phyloP scores from a whole-genome alignment of 345 rosid genomes.

The Raphanus sativus region DNA sequence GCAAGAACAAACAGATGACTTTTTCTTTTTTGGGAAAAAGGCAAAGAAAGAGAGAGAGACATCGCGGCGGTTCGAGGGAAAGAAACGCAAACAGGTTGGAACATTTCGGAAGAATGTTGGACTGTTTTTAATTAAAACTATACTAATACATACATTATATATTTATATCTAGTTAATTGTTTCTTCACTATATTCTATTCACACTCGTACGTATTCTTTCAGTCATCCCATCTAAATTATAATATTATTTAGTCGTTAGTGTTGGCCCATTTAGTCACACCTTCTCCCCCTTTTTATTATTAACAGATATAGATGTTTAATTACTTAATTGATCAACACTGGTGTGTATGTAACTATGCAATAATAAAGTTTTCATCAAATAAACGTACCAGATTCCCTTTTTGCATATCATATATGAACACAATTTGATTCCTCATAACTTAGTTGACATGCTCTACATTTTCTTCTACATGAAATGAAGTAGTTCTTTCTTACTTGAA shows the following conservation, averaged over 20 bases:
- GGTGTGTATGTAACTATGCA: neutral
- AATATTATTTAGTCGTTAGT: neutral
- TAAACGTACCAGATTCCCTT: neutral
- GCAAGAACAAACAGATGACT: constrained; percentile 12
- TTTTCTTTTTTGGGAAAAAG: neutral
- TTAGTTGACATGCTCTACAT: neutral
- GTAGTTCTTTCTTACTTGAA: neutral
- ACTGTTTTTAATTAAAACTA: constrained; percentile 1
- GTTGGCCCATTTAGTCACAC: constrained; percentile 31
- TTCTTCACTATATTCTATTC: neutral
- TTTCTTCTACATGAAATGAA: neutral
- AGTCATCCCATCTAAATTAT: neutral
- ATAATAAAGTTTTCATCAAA: neutral
- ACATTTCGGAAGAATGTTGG: constrained; percentile 38
- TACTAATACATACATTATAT: neutral
- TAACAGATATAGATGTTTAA: neutral
- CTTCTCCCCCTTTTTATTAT: constrained; percentile 9
- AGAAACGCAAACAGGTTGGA: constrained; percentile 39
- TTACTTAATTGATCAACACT: neutral
- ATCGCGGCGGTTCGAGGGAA: constrained; percentile 47
- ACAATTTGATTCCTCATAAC: neutral
- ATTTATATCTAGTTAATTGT: too few species aligned
- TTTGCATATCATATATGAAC: neutral
- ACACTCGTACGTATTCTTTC: neutral
- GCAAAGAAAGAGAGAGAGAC: constrained; percentile 16